Evolutionary conservation across 257 asterid genomes (phyloP).

Genomic region (Echites panduratus): DNA sequence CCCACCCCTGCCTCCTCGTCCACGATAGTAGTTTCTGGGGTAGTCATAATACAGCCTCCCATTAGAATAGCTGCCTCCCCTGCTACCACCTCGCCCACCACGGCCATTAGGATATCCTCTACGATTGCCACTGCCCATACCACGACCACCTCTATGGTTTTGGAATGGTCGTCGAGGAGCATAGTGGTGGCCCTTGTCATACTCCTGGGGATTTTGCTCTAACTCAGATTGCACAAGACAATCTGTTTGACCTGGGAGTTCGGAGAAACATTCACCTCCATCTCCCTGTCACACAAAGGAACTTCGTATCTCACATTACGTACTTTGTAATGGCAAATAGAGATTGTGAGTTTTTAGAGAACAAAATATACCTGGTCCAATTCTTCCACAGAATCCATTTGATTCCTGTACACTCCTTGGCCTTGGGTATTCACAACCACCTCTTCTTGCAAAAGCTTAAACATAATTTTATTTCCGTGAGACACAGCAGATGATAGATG

Average conservation of each 20-base stretch:
- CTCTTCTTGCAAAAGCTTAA: slow-evolving; percentile 42
- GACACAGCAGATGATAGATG: background rate
- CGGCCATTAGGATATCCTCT: slow-evolving; percentile 56
- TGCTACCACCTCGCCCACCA: slow-evolving; percentile 51
- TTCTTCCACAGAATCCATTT: slow-evolving; percentile 34
- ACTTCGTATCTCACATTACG: background rate
- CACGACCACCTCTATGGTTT: slow-evolving; percentile 53
- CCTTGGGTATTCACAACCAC: slow-evolving; percentile 35
- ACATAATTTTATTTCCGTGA: background rate
- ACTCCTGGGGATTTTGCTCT: slow-evolving; percentile 31
- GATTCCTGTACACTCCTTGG: slow-evolving; percentile 34
- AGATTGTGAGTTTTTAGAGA: slow-evolving; percentile 18
- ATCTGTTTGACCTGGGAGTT: slow-evolving; percentile 36
- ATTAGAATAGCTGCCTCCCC: slow-evolving; percentile 54
- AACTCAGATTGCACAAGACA: slow-evolving; percentile 26
- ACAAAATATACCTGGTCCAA: slow-evolving; percentile 39
- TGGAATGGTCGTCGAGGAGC: slow-evolving; percentile 39
- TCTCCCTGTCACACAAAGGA: slow-evolving; percentile 32
- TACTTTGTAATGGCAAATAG: background rate
- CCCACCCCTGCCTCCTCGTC: slow-evolving; percentile 65
- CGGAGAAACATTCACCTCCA: slow-evolving; percentile 31
- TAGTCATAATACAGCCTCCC: slow-evolving; percentile 58
- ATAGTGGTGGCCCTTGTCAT: slow-evolving; percentile 42
- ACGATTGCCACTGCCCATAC: slow-evolving; percentile 42
- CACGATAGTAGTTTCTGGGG: slow-evolving; percentile 51